These are phyloP conservation scores for Penicillium subrubescens DNA, from an alignment of 495 filamentous ascomycete species.

Conservation along the genomic window DNA sequence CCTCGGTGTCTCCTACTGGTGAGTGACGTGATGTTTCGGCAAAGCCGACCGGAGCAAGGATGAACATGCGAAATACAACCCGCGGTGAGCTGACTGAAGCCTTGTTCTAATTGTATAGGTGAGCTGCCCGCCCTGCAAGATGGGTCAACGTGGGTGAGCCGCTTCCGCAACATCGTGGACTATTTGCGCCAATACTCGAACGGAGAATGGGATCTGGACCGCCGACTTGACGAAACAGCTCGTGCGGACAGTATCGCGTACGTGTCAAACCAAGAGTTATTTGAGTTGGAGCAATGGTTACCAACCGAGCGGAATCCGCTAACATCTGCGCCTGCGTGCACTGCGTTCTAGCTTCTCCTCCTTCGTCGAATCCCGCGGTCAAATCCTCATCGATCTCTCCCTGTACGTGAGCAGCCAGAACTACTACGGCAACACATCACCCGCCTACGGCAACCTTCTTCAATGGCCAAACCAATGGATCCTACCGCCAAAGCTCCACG, in stretches of 20 bases:
- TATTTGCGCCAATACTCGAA: conserved; percentile 62
- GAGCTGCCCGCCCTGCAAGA: conserved; percentile 75
- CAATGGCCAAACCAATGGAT: conserved; percentile 84
- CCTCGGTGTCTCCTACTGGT: conserved; percentile 76
- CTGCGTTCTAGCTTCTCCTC: conserved; percentile 50
- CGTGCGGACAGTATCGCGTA: conserved; percentile 60
- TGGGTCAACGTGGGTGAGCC: conserved; percentile 62
- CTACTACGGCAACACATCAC: conserved; percentile 71
- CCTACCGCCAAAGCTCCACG: conserved; percentile 66
- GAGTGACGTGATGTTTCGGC: conserved; percentile 40
- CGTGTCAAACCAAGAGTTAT: conserved; percentile 11
- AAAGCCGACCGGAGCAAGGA: conserved; percentile 7
- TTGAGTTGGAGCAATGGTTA: not conserved
- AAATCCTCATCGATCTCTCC: conserved; percentile 72
- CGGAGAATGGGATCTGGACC: conserved; percentile 59
- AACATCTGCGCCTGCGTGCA: not conserved
- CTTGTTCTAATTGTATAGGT: conserved; percentile 47
- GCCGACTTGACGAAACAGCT: conserved; percentile 43
- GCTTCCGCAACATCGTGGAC: conserved; percentile 72
- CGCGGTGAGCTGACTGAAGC: conserved; percentile 6
- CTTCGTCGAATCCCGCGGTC: conserved; percentile 64
- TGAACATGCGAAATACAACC: not conserved
- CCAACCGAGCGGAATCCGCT: not conserved
- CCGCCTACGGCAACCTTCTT: conserved; percentile 73
- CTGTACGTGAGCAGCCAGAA: conserved; percentile 89